Percentiles rank a stretch among this genome's conserved stretches.
These are phyloP conservation scores for Cutaneotrichosporon mucoides DNA, from an alignment of 1,284 basidiomycete species.

Conservation along the genomic window DNA sequence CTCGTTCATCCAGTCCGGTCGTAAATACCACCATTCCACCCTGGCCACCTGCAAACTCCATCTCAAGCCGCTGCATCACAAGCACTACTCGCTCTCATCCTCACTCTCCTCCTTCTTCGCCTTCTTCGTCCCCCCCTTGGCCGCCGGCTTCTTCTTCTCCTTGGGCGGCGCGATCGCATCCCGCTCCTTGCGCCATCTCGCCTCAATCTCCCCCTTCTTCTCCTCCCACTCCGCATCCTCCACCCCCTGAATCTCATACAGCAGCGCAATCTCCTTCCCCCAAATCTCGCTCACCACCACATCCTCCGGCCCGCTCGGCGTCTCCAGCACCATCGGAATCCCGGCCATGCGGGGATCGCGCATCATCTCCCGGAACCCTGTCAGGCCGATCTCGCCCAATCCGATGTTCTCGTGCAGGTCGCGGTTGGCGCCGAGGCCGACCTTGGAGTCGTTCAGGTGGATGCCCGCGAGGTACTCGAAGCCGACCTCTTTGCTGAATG, in stretches of 20 bases:
- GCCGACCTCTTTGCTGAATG: slow-evolving; percentile 67
- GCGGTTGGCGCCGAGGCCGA: slow-evolving; percentile 59
- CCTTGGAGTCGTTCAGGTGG: slow-evolving; percentile 81
- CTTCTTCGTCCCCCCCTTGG: slow-evolving; percentile 22
- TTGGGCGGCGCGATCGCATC: slow-evolving; percentile 41
- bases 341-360: slow-evolving; percentile 63
- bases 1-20: no score
- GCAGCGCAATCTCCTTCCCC: slow-evolving; percentile 62
- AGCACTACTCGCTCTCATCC: slow-evolving; percentile 13
- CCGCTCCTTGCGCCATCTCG: slow-evolving; percentile 35
- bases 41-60: background rate
- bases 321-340: slow-evolving; percentile 78
- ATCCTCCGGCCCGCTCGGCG: slow-evolving; percentile 52
- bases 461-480: slow-evolving; percentile 69
- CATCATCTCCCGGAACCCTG: slow-evolving; percentile 64
- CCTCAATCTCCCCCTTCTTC: slow-evolving; percentile 30
- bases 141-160: slow-evolving; percentile 30
- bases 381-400: slow-evolving; percentile 65
- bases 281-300: slow-evolving; percentile 58
- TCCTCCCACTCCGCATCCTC: slow-evolving; percentile 39
- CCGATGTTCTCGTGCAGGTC: slow-evolving; percentile 84
- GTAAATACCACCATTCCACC: no score
- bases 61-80: background rate
- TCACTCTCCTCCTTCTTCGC: slow-evolving; percentile 24
- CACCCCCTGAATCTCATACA: slow-evolving; percentile 46